Evolutionary conservation across 257 asterid species (phyloP).

Genomic region (Sherardia arvensis): DNA sequence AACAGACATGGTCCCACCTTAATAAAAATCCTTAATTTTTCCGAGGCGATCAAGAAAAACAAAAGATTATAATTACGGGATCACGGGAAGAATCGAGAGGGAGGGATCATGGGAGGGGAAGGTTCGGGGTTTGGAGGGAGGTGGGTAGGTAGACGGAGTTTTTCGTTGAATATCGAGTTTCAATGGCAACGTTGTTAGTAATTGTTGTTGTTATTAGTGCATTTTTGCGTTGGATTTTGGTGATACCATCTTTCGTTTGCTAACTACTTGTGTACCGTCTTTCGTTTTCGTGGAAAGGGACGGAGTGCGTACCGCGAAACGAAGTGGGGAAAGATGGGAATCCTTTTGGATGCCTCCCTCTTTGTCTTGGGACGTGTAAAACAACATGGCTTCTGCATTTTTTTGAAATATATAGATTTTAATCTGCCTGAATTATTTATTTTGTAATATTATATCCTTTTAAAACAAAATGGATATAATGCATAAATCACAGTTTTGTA

Average conservation of each 20-base stretch:
- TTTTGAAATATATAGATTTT: too few species aligned
- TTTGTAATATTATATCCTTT: too few species aligned
- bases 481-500: too few species aligned
- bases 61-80: background rate
- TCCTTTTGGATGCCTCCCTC: constrained; percentile 2
- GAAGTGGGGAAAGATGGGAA: constrained; percentile 1
- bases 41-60: background rate
- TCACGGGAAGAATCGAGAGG: background rate
- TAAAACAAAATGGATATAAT: too few species aligned
- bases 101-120: background rate
- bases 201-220: background rate
- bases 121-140: background rate
- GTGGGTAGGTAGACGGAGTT: constrained; percentile 9
- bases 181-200: background rate
- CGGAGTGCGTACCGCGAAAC: background rate
- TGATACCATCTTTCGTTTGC: background rate
- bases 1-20: constrained; percentile 14
- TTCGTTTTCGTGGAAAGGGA: background rate
- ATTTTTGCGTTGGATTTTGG: background rate
- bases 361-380: constrained; percentile 25
- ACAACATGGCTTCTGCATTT: background rate
- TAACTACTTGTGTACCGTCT: background rate
- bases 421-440: too few species aligned
- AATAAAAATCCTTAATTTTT: background rate
- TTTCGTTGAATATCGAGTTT: background rate